A percentile compares a stretch with the other conserved stretches of the same genome.
These are phyloP conservation scores for Orychophragmus violaceus DNA, from an alignment of 345 rosid species.

Conservation along the genomic window DNA sequence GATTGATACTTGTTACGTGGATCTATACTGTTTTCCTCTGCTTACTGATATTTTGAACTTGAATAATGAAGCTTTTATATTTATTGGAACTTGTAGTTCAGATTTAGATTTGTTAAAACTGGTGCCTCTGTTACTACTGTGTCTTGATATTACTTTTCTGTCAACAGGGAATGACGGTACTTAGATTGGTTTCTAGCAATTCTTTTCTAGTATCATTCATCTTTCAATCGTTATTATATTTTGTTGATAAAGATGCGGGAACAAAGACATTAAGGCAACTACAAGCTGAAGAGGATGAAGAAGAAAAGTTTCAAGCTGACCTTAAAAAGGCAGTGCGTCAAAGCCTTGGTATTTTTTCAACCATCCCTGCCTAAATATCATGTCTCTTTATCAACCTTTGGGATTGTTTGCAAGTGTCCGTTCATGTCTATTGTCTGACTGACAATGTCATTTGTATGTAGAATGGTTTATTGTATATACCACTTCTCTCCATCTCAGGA, in stretches of 20 bases:
- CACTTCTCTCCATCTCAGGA: background rate
- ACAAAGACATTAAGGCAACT: slow-evolving; percentile 69
- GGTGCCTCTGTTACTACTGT: background rate
- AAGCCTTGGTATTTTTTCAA: slow-evolving; percentile 65
- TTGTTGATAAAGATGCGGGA: slow-evolving; percentile 39
- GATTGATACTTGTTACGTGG: background rate
- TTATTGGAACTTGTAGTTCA: background rate
- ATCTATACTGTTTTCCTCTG: background rate
- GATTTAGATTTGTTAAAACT: background rate
- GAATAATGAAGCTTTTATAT: background rate
- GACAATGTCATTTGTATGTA: background rate
- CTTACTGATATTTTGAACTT: slow-evolving; percentile 1
- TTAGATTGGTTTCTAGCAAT: background rate
- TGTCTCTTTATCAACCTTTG: background rate
- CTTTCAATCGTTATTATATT: slow-evolving; percentile 26
- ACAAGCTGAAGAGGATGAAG: slow-evolving; percentile 81
- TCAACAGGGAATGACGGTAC: background rate
- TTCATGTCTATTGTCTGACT: slow-evolving; percentile 5
- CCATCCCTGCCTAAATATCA: slow-evolving; percentile 1
- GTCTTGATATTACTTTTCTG: background rate
- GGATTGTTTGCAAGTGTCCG: background rate
- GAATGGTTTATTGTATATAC: background rate
- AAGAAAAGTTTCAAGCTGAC: slow-evolving; percentile 95
- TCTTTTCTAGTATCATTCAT: background rate
- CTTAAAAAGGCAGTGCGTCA: slow-evolving; percentile 72